A percentile compares a stretch with the other conserved stretches of the same genome.
Conservation (phyloP, 257 asterid genomes). For the Solanum corneliomulleri region DNA sequence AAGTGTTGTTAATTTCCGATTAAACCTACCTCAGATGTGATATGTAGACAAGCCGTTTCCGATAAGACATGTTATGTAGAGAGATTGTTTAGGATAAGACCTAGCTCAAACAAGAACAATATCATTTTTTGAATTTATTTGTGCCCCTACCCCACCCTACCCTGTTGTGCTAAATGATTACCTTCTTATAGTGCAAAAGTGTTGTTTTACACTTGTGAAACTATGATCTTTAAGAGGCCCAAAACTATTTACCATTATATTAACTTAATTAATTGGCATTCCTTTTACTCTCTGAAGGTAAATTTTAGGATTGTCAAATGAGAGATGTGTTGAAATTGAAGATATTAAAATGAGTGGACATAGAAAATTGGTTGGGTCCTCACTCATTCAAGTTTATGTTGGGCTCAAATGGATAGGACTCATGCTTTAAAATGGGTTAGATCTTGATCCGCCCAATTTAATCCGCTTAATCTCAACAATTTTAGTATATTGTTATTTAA, state of each 20-base stretch:
- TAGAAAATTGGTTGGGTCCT: neutral
- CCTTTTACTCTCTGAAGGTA: neutral
- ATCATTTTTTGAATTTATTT: neutral
- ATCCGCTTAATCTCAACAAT: too few species aligned
- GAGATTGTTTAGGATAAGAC: neutral
- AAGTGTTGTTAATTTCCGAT: neutral
- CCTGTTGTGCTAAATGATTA: neutral
- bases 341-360: too few species aligned
- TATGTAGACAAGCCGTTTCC: too few species aligned
- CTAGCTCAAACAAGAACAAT: neutral
- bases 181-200: neutral
- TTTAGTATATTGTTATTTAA: too few species aligned
- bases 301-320: neutral
- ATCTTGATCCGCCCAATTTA: neutral
- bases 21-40: neutral
- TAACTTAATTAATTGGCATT: neutral
- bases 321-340: neutral
- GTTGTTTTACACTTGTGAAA: neutral
- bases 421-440: neutral
- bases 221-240: neutral
- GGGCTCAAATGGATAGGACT: neutral
- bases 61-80: neutral
- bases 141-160: neutral
- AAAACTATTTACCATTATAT: neutral
- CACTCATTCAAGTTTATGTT: neutral